Evolutionary conservation across 768 basidiomycete genomes (phyloP), one percentile per base, ranked within the genome.

Genomic region (Tricholoma flavovirens): DNA sequence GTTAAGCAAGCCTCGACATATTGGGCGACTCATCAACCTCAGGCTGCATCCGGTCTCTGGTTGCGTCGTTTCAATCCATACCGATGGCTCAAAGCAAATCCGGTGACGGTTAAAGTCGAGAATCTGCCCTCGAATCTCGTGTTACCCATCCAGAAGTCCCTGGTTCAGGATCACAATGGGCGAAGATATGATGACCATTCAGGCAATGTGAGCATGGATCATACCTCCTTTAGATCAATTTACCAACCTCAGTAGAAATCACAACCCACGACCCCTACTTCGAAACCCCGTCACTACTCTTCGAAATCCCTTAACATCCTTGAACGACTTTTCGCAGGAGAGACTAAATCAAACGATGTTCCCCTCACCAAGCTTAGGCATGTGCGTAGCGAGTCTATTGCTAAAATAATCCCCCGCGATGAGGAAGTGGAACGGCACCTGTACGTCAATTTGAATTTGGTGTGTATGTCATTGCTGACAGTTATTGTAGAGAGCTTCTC

Each of bases 11-110:
- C 87, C 5, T 82, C 83, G 5, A 79, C 83, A 48, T 88, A 84
- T 66, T 83, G 80, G 73, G 82, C 75, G 14, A 77, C 78, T 40
- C 77, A 83, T 57, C 81, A 85, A 56, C 78, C 78, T 21, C 75
- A 76, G 48, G 71, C 78, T 55, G 77, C 77, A 40, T 64, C 71
- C 57, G 65, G 78, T 5, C 75, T 78, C 14, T 98, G 93, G 93
- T 65, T 90, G 21, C 81, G 83, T 48, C 77, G 74, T 49, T 68
- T 93, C 32, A 96, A 98, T 66, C 95, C 93, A 2, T 98, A 97
- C 70, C 79, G 85, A n/a, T 89, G 87, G 82, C 71, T 92, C 54
- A 82, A 79, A 57, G 80, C 88, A 1, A 84, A 84, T 62, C 87
- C 90, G 0, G 85, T 84, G 56, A 83, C 83, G 0, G 79, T 88